A percentile compares a stretch with the other conserved stretches of the same genome.
Conservation (phyloP, 106 monocot species). For the Triglochin maritima region DNA sequence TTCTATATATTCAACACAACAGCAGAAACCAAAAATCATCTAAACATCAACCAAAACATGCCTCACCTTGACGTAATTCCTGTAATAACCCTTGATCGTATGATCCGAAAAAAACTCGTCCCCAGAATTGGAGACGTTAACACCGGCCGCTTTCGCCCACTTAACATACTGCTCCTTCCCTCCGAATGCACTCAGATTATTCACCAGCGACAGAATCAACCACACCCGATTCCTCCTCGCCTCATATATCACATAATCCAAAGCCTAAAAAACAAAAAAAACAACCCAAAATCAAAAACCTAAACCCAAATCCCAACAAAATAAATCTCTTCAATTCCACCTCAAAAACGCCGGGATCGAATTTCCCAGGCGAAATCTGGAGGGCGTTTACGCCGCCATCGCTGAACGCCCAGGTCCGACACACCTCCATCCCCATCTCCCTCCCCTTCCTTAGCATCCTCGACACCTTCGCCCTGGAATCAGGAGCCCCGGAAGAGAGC, state of each 20-base stretch:
- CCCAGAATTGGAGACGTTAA: slow-evolving; percentile 28
- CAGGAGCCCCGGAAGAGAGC: slow-evolving; percentile 7
- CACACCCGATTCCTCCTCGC: slow-evolving; percentile 68
- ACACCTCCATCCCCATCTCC: slow-evolving; percentile 62
- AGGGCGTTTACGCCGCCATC: slow-evolving; percentile 58
- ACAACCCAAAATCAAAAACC: background rate
- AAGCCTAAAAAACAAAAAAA: slow-evolving; percentile 33
- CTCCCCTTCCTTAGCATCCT: slow-evolving; percentile 54
- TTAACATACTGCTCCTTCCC: slow-evolving; percentile 78
- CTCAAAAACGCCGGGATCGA: slow-evolving; percentile 10
- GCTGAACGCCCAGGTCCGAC: slow-evolving; percentile 79
- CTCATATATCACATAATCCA: slow-evolving; percentile 87
- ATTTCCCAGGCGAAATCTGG: slow-evolving; percentile 64
- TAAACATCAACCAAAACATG: background rate
- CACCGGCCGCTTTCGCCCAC: slow-evolving; percentile 70
- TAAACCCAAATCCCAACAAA: background rate
- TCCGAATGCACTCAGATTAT: slow-evolving; percentile 68
- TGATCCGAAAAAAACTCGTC: slow-evolving; percentile 74
- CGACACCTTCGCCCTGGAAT: slow-evolving; percentile 15
- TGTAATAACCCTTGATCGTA: slow-evolving; percentile 55
- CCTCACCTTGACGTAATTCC: slow-evolving; percentile 68
- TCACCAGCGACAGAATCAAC: slow-evolving; percentile 74
- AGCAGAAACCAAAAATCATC: too few relatives aligned
- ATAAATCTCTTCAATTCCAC: background rate
- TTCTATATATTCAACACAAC: too few relatives aligned